phyloP scores from a whole-genome alignment of 2,329 filamentous ascomycete genomes.

The Cladosporium sp. region DNA sequence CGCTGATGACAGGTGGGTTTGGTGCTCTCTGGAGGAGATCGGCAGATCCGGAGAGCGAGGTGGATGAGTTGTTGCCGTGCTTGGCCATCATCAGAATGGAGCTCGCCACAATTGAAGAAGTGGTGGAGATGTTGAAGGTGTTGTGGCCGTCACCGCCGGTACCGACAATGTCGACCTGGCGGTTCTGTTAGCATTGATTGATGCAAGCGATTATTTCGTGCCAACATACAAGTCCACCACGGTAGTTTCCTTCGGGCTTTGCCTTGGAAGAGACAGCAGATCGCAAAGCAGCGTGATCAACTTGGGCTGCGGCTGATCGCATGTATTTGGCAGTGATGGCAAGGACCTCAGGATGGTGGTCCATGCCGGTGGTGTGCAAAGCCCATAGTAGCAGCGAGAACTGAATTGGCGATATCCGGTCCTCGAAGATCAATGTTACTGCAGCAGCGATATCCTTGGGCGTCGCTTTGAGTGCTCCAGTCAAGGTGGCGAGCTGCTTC shows the following conservation, averaged over 20 bases:
- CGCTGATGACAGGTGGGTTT: constrained; percentile 69
- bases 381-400: constrained; percentile 84
- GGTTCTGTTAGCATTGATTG: not conserved
- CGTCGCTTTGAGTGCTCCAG: constrained; percentile 52
- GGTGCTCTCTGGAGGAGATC: constrained; percentile 84
- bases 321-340: constrained; percentile 81
- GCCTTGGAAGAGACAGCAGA: constrained; percentile 61
- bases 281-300: constrained; percentile 65
- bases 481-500: constrained; percentile 62
- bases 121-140: constrained; percentile 98
- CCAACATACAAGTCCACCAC: constrained; percentile 73
- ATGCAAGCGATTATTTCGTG: not conserved
- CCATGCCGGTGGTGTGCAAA: constrained; percentile 85
- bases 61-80: constrained; percentile 94
- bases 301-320: constrained; percentile 72
- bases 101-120: constrained; percentile 87
- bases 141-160: constrained; percentile 96
- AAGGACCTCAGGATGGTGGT: constrained; percentile 81
- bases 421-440: constrained; percentile 86
- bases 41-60: constrained; percentile 91
- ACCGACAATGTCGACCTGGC: constrained; percentile 86
- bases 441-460: constrained; percentile 86
- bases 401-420: constrained; percentile 84
- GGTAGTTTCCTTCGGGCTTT: constrained; percentile 70
- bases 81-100: constrained; percentile 84